Base-by-base conservation (phyloP, 306 rosid genomes). In the Sophora flavescens region DNA sequence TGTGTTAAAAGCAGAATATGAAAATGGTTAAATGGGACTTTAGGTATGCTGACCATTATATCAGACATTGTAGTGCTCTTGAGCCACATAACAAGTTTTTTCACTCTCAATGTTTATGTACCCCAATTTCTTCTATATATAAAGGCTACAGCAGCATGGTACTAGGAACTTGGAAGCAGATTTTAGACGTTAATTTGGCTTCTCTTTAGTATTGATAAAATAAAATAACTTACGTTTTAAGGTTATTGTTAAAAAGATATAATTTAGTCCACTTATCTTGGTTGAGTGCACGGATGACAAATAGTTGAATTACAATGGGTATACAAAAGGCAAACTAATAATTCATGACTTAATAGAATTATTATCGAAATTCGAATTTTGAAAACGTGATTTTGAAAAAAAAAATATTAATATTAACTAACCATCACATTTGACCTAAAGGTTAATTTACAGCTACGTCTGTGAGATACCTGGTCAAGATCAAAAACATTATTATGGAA, bases 121-220 rank as follows among this genome's bases (percentile, higher is more conserved):
- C 17, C 35, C 18, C 18, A 54, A 14, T 64, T 59, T 66, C 6
- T 59, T 52, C 73, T 82, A 82, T 78, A 57, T 82, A 77, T 82
- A 77, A 72, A 53, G 67, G 71, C n/a, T 33, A 48, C 11, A 51
- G 72, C 22, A 16, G 18, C 48, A 44, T n/a, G 14, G 45, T 22
- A 61, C 38, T 61, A 36, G 66, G 77, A 74, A 60, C 38, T 61
- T 47, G 66, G 77, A 74, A 60, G 68, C 61, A 15, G 42, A 68
- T 16, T 75, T 60, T 82, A 70, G 33, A 77, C 48, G 79, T 71
- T 77, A 65, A 63, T 63, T 56, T 64, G 75, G 42, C 13, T 47
- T 82, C 70, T 35, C 68, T 82, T 38, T 36, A n/a, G n/a, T n/a
- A 56, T 65, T 71, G 28, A 71, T 71, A 82, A 77, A 76, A 70